Evolutionary conservation across 2,329 filamentous ascomycete genomes (phyloP), one percentile per base, ranked within the genome.

Genomic region (Paecilomyces sp.): DNA sequence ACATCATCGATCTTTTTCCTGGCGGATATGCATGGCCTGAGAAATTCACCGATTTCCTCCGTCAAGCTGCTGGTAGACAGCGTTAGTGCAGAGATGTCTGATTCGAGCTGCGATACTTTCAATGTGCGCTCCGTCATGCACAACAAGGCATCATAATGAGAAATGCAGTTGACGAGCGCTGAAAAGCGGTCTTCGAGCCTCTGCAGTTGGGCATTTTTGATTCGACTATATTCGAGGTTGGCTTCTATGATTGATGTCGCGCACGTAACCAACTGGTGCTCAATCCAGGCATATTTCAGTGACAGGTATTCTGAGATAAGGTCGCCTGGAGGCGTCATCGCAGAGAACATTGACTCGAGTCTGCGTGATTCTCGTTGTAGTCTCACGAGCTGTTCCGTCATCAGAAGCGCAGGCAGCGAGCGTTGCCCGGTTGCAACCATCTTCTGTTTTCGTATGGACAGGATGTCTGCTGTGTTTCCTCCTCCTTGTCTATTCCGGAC

Each of bases 1-100:
- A 67, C 22, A 2, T 18, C 8, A 51, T 71, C 64, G 8, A 71
- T 59, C 7, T 62, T 68, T 12, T 47, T 50, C 57, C 63, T 64
- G 11, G 66, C 66, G 34, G 60, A 59, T 15, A 55, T 8, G 22
- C 63, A 63, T 51, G 68, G 64, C n/a, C 12, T 28, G 28, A 66
- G 24, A 54, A 65, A 65, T 18, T 67, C 57, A 5, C 41, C 3
- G n/a, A 4, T 62, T 1, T 8, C 70, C 24, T 22, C 58, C 36
- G 18, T 54, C 3, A 8, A 54, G 15, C 15, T 56, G 22, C 34
- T 57, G 18, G 11, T 25, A 8, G 30, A 57, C 6, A 47, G n/a
- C n/a, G 15, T 15, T 47, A 47, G 41, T 18, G 41, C n/a, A 18
- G 41, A 15, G n/a, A 47, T 22, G 18, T 47, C n/a, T 1, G 41